Evolutionary conservation across 2,329 filamentous ascomycete species (phyloP), one percentile per base, ranked within the genome.

Genomic region (Epicoccum sorghinum): DNA sequence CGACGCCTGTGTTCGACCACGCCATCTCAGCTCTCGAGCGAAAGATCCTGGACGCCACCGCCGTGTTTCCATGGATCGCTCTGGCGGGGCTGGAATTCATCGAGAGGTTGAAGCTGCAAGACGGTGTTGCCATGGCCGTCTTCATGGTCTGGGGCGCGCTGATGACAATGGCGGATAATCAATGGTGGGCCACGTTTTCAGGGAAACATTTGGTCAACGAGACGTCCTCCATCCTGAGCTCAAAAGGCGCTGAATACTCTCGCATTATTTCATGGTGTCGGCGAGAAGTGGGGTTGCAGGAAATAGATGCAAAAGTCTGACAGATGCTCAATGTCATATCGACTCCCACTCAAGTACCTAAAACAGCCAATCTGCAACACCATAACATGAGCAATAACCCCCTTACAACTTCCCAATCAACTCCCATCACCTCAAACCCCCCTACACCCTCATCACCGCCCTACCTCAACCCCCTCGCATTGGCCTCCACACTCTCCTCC

Each of bases 401-500:
- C 18, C 18, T 18, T 18, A 3, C 18, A 18, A 18, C 18, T 18
- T 30, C 29, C 3, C 29, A 30, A 30, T 3, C 29, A 2, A 30
- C 29, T 18, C 18, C 3, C 18, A 18, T 18, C 18, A 18, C 1
- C 18, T 18, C 18, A 18, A 18, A 18, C 18, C 18, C 18, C 18
- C 18, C 18, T 18, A 18, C 18, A 3, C 4, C 27, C 27, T 29
- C 1, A 29, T 3, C 32, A 33, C 13, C 10, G 2, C 7, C n/a
- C 24, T 46, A 55, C 22, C 25, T 35, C 32, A 55, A 23, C 12
- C 35, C 37, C 7, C n/a, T 41, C 7, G 52, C 41, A 39, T 55
- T 55, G 2, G 46, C 64, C 44, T 30, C 47, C 23, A 72, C 47
- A 13, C 58, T 61, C 10, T 62, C 60, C 52, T 70, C 67, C 39